Conservation (phyloP, 2,329 filamentous ascomycete species). For the Incumbomyces delicatus region DNA sequence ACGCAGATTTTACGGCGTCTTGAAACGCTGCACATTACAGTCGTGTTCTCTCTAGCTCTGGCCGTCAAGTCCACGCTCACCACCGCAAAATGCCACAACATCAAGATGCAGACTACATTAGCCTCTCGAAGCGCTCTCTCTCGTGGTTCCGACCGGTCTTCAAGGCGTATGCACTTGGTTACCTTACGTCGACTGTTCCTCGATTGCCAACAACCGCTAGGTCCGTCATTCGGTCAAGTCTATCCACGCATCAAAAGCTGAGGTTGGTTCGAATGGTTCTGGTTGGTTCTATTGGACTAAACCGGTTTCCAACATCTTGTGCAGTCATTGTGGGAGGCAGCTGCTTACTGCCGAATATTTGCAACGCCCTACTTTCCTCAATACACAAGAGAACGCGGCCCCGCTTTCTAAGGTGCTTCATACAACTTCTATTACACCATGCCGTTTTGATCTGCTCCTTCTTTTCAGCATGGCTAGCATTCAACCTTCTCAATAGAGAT, state of each 20-base stretch:
- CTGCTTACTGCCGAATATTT: constrained; percentile 33
- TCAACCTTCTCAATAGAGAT: constrained; percentile 37
- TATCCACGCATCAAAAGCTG: constrained; percentile 26
- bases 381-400: constrained; percentile 6
- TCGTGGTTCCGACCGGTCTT: constrained; percentile 23
- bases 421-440: constrained; percentile 19
- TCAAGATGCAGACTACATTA: too few relatives aligned
- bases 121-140: too few relatives aligned
- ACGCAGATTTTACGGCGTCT: too few relatives aligned
- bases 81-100: too few relatives aligned
- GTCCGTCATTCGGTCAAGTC: constrained; percentile 25
- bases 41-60: too few relatives aligned
- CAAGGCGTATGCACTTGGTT: constrained; percentile 40
- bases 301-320: constrained; percentile 29
- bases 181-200: constrained; percentile 39
- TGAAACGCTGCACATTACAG: too few relatives aligned
- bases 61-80: too few relatives aligned
- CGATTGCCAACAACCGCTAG: constrained; percentile 33
- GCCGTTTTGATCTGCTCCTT: constrained; percentile 35
- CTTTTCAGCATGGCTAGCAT: constrained; percentile 40
- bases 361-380: constrained; percentile 22
- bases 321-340: constrained; percentile 43
- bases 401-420: constrained; percentile 10
- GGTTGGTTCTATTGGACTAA: constrained; percentile 17
- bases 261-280: constrained; percentile 21